Evolutionary conservation across 164 flowering plant species (phyloP).

Genomic region (Piper betle): DNA sequence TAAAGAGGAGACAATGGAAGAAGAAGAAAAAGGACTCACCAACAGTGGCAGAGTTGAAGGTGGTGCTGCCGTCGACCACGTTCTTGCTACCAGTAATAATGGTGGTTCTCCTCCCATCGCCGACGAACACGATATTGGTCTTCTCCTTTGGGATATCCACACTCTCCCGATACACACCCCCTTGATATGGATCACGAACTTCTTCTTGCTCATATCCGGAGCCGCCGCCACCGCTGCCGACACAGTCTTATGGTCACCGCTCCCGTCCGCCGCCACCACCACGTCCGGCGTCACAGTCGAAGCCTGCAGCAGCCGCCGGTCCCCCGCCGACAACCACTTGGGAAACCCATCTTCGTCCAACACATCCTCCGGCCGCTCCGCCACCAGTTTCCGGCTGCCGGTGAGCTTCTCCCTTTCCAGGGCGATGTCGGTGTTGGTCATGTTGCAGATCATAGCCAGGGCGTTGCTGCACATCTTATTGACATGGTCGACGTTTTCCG

Average conservation of each 20-base stretch:
- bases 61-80: constrained; percentile 79
- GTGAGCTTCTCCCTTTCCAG: not conserved
- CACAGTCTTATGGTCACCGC: constrained; percentile 55
- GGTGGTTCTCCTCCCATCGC: constrained; percentile 69
- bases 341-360: constrained; percentile 1
- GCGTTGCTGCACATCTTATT: constrained; percentile 5
- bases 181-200: constrained; percentile 59
- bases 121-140: constrained; percentile 66
- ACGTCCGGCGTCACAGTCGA: constrained; percentile 14
- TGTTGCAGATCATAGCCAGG: constrained; percentile 5
- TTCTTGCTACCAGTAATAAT: constrained; percentile 68
- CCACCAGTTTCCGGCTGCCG: not conserved
- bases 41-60: constrained; percentile 90
- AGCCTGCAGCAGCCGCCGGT: constrained; percentile 4
- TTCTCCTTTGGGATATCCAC: constrained; percentile 74
- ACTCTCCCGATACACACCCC: constrained; percentile 74
- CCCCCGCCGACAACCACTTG: constrained; percentile 2
- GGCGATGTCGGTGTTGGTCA: not conserved
- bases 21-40: constrained; percentile 33
- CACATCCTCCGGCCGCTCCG: not conserved
- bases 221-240: constrained; percentile 71
- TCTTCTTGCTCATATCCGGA: constrained; percentile 43
- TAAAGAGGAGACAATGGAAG: not conserved
- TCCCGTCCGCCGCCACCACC: constrained; percentile 81
- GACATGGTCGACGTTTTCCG: not conserved